phyloP scores from a whole-genome alignment of 106 monocot genomes.

The Allium sativum region DNA sequence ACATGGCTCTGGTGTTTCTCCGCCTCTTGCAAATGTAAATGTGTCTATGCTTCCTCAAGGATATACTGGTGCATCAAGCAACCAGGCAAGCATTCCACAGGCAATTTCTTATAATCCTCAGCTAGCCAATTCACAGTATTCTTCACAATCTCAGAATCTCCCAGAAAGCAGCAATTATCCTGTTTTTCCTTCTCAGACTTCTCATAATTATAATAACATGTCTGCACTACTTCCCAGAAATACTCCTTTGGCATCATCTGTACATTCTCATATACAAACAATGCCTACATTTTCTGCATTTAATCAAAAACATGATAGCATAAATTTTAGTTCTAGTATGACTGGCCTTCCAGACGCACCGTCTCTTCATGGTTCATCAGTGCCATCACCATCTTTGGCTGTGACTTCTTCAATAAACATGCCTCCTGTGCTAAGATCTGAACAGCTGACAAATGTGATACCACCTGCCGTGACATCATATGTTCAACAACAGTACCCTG shows the following conservation, averaged over 20 bases:
- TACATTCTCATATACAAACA: slow-evolving; percentile 6
- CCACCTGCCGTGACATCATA: slow-evolving; percentile 4
- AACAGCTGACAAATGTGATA: neutral
- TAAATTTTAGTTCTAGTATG: slow-evolving; percentile 6
- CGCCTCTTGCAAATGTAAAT: slow-evolving; percentile 2
- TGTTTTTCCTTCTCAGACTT: slow-evolving; percentile 1
- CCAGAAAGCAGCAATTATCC: slow-evolving; percentile 3
- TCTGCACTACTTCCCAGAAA: neutral
- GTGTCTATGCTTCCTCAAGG: slow-evolving; percentile 14
- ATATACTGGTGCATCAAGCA: neutral
- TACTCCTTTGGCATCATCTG: slow-evolving; percentile 6
- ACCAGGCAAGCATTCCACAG: slow-evolving; percentile 4
- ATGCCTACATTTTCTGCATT: slow-evolving; percentile 8
- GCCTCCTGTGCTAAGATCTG: slow-evolving; percentile 2
- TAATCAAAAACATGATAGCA: slow-evolving; percentile 9
- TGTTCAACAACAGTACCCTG: slow-evolving; percentile 3
- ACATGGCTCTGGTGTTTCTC: no score
- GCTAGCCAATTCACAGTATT: slow-evolving; percentile 2
- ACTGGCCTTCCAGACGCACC: neutral
- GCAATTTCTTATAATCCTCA: slow-evolving; percentile 1
- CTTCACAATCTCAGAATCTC: slow-evolving; percentile 6
- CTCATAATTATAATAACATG: neutral
- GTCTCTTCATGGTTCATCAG: neutral
- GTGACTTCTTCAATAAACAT: slow-evolving; percentile 2
- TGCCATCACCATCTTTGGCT: slow-evolving; percentile 5